Evolutionary conservation across 768 basidiomycete species (phyloP).

Genomic region (Suillus subluteus): DNA sequence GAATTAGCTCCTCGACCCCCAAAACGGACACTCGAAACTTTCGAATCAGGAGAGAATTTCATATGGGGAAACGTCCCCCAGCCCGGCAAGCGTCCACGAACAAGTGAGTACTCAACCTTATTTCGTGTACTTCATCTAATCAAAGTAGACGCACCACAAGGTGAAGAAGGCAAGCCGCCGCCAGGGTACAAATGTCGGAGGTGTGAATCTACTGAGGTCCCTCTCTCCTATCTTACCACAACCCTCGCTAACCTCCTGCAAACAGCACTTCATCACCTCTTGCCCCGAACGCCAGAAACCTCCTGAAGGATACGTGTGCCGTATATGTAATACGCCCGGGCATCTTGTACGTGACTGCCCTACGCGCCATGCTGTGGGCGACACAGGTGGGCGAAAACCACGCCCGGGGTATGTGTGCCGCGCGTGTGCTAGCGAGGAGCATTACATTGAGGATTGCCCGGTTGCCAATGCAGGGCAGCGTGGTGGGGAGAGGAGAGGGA

Average conservation of each 20-base stretch:
- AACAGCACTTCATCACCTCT: constrained; percentile 73
- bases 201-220: constrained; percentile 76
- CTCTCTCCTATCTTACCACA: constrained; percentile 19
- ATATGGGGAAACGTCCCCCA: constrained; percentile 69
- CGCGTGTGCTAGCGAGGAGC: constrained; percentile 85
- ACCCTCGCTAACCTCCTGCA: constrained; percentile 10
- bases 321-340: constrained; percentile 81
- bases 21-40: constrained; percentile 58
- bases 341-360: constrained; percentile 93
- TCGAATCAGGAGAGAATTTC: constrained; percentile 59
- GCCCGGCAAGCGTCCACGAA: constrained; percentile 58
- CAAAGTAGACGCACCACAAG: constrained; percentile 28
- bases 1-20: constrained; percentile 38
- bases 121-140: neutral
- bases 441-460: constrained; percentile 88
- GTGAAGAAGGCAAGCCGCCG: constrained; percentile 61
- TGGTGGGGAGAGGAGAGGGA: constrained; percentile 30
- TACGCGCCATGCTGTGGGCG: constrained; percentile 72
- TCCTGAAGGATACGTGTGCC: constrained; percentile 86
- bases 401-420: constrained; percentile 88
- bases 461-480: constrained; percentile 54
- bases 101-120: constrained; percentile 44
- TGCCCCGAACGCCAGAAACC: constrained; percentile 79
- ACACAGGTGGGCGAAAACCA: constrained; percentile 83
- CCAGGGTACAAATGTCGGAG: constrained; percentile 76